Evolutionary conservation across 257 asterid genomes (phyloP).

Genomic region (Solanum piurae): DNA sequence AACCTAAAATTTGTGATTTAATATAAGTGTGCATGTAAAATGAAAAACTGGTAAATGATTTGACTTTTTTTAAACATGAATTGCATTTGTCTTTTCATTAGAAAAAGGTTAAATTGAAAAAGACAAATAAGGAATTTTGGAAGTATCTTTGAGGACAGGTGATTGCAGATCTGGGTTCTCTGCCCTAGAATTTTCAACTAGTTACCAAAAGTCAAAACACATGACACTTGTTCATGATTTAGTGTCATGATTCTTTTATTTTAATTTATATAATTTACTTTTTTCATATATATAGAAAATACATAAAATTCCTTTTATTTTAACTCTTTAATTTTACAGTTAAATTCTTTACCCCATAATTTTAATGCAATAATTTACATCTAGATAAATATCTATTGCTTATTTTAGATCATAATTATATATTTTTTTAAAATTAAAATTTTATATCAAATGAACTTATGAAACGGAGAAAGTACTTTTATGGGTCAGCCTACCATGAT

Average conservation of each 20-base stretch:
- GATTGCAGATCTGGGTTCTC: background rate
- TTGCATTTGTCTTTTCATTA: background rate
- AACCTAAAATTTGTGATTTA: no score
- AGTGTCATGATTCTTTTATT: background rate
- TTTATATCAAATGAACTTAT: no score
- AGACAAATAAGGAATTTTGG: slow-evolving; percentile 17
- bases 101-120: background rate
- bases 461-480: no score
- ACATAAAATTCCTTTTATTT: no score
- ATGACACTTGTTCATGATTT: slow-evolving; percentile 12
- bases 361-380: no score
- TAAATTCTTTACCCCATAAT: no score
- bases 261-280: no score
- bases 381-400: no score
- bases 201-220: slow-evolving; percentile 29
- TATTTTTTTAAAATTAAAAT: no score
- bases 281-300: no score
- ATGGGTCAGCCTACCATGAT: slow-evolving; percentile 26
- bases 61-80: background rate
- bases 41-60: background rate
- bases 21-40: background rate
- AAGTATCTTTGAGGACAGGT: slow-evolving; percentile 12
- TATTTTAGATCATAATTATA: no score
- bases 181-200: background rate
- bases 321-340: no score